Evolutionary conservation across 2,329 filamentous ascomycete species (phyloP), one percentile per base, ranked within the genome.

Genomic region (Alternaria alternata): DNA sequence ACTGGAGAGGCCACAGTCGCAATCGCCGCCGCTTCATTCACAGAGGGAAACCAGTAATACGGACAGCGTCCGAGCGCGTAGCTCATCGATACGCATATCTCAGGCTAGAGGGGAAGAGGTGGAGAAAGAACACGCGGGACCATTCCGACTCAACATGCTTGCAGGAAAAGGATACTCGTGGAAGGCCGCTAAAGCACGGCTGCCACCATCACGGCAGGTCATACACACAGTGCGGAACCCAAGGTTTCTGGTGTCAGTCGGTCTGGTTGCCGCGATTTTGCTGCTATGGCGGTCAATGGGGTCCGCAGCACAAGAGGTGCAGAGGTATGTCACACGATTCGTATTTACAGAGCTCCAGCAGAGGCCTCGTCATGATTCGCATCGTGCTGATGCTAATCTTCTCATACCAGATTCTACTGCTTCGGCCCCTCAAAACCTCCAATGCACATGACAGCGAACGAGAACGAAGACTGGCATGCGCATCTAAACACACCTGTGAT

Each of bases 401-500:
- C 52, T 39, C 18, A 6, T 16, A 59, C 64, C 75, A 98, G 94
- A 81, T 97, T 96, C 81, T 96, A 97, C 82, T 99, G 95, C 84
- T 98, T 93, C 87, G 95, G 95, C 12, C 94, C 95, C 14, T 88
- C 91, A 24, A 97, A 96, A 83, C 88, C 95, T n/a, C 95, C 95
- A 54, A 96, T 96, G 89, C 89, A 95, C 66, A 97, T 99, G 93
- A 88, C 91, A 42, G 83, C 90, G 57, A 97, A 97, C 77, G 95
- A 99, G 77, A 90, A 94, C 79, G 89, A 89, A 63, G 87, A 92
- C 66, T 99, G 95, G 95, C 90, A 91, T 68, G 89, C 88, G 59
- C 94, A 97, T 76, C 84, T 95, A 64, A 89, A 94, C 71, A 98
- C 95, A 4, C 95, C 95, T 51, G 93, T 99, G 70, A 87, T 97